Evolutionary conservation across 805 yeast species (phyloP).

Genomic region (Suhomyces tanzawaensis): DNA sequence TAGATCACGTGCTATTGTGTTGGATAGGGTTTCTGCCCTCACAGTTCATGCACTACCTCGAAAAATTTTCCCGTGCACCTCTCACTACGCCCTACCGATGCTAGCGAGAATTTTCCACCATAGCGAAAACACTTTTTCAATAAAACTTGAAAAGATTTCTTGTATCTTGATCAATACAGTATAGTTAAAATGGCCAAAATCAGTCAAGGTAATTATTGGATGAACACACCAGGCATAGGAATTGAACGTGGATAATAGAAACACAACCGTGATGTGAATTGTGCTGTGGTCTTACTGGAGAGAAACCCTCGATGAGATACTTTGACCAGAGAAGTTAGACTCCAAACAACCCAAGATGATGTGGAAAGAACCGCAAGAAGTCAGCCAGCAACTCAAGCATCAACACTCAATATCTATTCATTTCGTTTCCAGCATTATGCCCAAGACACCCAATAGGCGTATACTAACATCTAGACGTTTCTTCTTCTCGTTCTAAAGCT

Average conservation of each 20-base stretch:
- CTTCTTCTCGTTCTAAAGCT: conserved; percentile 98
- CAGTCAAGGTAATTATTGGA: conserved; percentile 52
- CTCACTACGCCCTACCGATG: conserved; percentile 1
- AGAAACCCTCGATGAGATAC: no score
- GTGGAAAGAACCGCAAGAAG: no score
- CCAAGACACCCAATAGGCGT: no score
- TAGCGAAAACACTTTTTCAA: conserved; percentile 6
- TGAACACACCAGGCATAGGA: background rate
- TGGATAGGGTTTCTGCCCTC: conserved; percentile 6
- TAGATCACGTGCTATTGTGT: background rate
- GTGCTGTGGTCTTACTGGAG: no score
- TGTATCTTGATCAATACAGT: conserved; percentile 4
- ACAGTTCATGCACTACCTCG: conserved; percentile 4
- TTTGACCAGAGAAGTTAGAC: no score
- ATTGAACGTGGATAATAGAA: no score
- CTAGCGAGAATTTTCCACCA: conserved; percentile 5
- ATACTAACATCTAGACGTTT: conserved; percentile 75
- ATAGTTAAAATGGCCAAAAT: conserved; percentile 54
- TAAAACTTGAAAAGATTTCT: background rate
- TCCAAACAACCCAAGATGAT: no score
- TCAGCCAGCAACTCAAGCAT: no score
- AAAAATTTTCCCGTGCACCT: conserved; percentile 9
- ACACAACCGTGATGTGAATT: no score
- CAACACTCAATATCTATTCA: no score
- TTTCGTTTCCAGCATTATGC: no score